These are phyloP conservation scores for Pisolithus thermaeus DNA, from an alignment of 1,284 basidiomycete genomes.

Conservation along the genomic window DNA sequence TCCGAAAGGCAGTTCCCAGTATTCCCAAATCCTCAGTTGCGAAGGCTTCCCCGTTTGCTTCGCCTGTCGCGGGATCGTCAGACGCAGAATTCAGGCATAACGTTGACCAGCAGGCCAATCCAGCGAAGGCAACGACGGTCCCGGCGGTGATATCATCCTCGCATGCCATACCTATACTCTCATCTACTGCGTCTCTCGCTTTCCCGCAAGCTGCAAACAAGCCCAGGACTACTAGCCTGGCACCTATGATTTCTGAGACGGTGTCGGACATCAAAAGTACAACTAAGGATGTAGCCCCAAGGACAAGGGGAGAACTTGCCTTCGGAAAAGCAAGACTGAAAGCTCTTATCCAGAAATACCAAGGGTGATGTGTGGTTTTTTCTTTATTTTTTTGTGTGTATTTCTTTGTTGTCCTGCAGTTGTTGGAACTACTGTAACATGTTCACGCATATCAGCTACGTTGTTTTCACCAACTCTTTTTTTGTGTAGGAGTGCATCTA, in stretches of 20 bases:
- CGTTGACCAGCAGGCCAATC: conserved; percentile 15
- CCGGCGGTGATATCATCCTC: conserved; percentile 65
- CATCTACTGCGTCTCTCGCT: conserved; percentile 67
- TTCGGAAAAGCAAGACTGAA: conserved; percentile 71
- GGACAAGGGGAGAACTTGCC: conserved; percentile 41
- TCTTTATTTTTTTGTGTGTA: neutral
- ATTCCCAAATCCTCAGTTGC: conserved; percentile 5
- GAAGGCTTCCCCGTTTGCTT: conserved; percentile 4
- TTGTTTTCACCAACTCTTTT: too few species aligned
- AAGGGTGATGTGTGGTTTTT: conserved; percentile 30
- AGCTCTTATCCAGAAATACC: conserved; percentile 77
- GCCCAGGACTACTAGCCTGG: conserved; percentile 14
- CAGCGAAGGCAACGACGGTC: conserved; percentile 35
- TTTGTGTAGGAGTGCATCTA: too few species aligned
- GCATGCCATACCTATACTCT: conserved; percentile 62
- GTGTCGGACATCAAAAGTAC: conserved; percentile 15
- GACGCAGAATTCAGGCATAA: neutral
- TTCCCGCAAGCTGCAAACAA: conserved; percentile 32
- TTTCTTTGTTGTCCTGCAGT: neutral
- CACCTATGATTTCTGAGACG: conserved; percentile 33
- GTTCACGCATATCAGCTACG: too few species aligned
- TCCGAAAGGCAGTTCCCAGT: conserved; percentile 12
- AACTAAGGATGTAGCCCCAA: conserved; percentile 13
- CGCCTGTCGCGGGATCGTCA: neutral
- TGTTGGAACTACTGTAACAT: neutral